Evolutionary conservation across 2,329 filamentous ascomycete species (phyloP).

Genomic region (Phaeoacremonium minimum): DNA sequence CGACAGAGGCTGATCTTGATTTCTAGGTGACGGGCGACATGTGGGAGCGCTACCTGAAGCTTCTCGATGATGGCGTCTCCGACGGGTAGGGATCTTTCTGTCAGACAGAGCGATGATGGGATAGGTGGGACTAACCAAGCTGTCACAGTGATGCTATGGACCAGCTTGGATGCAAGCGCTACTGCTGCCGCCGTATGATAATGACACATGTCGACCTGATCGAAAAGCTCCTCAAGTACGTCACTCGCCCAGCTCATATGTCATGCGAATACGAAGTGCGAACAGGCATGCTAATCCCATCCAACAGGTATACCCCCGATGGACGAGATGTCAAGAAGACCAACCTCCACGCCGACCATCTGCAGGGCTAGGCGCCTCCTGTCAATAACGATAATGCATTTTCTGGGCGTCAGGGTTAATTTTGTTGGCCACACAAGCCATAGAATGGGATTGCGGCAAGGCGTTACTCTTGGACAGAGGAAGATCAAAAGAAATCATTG

Average conservation of each 20-base stretch:
- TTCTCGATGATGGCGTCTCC: slow-evolving; percentile 72
- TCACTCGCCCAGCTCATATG: too few species aligned
- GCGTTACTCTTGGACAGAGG: too few species aligned
- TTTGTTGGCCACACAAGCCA: too few species aligned
- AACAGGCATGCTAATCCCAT: too few species aligned
- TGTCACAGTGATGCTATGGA: slow-evolving; percentile 87
- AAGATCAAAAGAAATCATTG: too few species aligned
- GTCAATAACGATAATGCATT: too few species aligned
- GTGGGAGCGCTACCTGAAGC: slow-evolving; percentile 90
- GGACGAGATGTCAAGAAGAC: slow-evolving; percentile 61
- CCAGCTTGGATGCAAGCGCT: slow-evolving; percentile 85
- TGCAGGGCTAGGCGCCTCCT: too few species aligned
- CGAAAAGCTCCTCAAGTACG: slow-evolving; percentile 93
- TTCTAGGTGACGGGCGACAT: slow-evolving; percentile 88
- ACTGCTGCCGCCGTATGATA: slow-evolving; percentile 98
- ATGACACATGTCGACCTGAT: slow-evolving; percentile 99
- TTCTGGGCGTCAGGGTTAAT: too few species aligned
- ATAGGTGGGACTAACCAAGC: slow-evolving; percentile 16
- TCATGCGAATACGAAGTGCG: slow-evolving; percentile 2
- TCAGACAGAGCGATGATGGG: not conserved
- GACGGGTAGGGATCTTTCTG: slow-evolving; percentile 78
- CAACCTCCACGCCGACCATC: slow-evolving; percentile 23
- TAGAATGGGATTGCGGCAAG: too few species aligned
- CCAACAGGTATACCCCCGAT: slow-evolving; percentile 54
- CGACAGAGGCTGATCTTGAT: slow-evolving; percentile 21